Percentiles rank a stretch among this genome's conserved stretches.
These are phyloP conservation scores for Galeopsis tetrahit DNA, from an alignment of 257 asterid species.

Conservation along the genomic window DNA sequence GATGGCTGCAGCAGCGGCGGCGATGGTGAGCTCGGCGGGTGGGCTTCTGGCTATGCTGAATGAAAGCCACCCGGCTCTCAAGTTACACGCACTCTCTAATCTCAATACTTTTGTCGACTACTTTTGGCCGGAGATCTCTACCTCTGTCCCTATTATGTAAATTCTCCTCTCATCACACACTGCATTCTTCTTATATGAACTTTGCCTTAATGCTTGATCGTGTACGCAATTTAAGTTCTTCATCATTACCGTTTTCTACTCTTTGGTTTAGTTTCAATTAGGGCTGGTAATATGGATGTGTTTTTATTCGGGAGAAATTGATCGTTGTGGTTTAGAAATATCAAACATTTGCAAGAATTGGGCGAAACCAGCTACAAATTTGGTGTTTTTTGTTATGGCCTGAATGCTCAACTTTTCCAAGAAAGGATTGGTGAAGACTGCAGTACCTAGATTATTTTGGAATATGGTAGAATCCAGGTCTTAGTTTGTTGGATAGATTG, in stretches of 20 bases:
- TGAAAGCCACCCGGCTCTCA: conserved; percentile 75
- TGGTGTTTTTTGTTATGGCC: background rate
- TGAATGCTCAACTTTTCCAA: background rate
- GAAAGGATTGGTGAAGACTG: background rate
- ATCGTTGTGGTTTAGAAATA: no score
- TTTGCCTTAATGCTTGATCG: no score
- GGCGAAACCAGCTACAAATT: no score
- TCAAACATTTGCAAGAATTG: no score
- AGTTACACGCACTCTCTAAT: conserved; percentile 83
- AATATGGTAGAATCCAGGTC: background rate
- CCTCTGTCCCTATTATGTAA: conserved; percentile 81
- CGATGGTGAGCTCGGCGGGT: conserved; percentile 91
- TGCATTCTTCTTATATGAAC: no score
- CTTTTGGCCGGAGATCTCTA: conserved; percentile 96
- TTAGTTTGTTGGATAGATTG: background rate
- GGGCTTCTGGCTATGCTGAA: conserved; percentile 91
- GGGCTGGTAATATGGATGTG: no score
- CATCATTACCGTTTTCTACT: no score
- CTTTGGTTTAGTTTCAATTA: no score
- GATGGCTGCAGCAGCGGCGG: conserved; percentile 62
- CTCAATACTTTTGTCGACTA: conserved; percentile 80
- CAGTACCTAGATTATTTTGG: background rate
- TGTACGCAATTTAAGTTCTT: no score
- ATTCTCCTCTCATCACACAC: no score
- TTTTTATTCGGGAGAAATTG: no score